Evolutionary conservation across 2,329 filamentous ascomycete genomes (phyloP).

Genomic region (Acrocalymma vagum): DNA sequence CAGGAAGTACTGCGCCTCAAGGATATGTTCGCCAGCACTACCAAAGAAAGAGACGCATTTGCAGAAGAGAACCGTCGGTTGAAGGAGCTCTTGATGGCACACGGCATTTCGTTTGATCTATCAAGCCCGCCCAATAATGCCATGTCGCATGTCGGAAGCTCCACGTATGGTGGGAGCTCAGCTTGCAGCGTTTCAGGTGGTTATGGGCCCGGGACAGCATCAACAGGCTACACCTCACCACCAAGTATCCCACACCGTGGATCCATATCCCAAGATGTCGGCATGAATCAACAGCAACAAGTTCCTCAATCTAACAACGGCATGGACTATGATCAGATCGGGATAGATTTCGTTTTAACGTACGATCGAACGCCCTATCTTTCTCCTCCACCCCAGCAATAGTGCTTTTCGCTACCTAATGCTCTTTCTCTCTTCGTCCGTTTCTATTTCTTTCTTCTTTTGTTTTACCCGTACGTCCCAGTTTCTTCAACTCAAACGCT

Average conservation of each 20-base stretch:
- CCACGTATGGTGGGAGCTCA: conserved; percentile 53
- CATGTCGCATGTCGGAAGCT: conserved; percentile 44
- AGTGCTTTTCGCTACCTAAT: conserved; percentile 27
- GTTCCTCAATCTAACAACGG: conserved; percentile 46
- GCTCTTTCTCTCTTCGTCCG: too few relatives aligned
- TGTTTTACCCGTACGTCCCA: conserved; percentile 31
- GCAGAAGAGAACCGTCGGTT: conserved; percentile 83
- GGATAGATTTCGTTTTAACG: conserved; percentile 91
- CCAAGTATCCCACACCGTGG: conserved; percentile 43
- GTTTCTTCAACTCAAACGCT: conserved; percentile 28
- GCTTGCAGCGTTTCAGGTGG: conserved; percentile 70
- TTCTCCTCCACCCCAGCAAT: conserved; percentile 51
- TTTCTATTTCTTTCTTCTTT: conserved; percentile 26
- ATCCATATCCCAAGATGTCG: conserved; percentile 36
- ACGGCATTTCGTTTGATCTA: conserved; percentile 67
- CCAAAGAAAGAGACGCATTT: conserved; percentile 78
- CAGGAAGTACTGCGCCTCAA: conserved; percentile 89
- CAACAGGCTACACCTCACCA: conserved; percentile 57
- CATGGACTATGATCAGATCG: conserved; percentile 80
- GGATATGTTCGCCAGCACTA: conserved; percentile 78
- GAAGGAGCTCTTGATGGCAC: conserved; percentile 66
- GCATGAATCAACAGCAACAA: conserved; percentile 29
- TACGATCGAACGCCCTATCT: conserved; percentile 75
- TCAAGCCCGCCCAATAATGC: conserved; percentile 44
- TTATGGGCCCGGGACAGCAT: conserved; percentile 60